Evolutionary conservation across 1,284 basidiomycete species (phyloP), one percentile per base, ranked within the genome.

Genomic region (Athelia sp.): DNA sequence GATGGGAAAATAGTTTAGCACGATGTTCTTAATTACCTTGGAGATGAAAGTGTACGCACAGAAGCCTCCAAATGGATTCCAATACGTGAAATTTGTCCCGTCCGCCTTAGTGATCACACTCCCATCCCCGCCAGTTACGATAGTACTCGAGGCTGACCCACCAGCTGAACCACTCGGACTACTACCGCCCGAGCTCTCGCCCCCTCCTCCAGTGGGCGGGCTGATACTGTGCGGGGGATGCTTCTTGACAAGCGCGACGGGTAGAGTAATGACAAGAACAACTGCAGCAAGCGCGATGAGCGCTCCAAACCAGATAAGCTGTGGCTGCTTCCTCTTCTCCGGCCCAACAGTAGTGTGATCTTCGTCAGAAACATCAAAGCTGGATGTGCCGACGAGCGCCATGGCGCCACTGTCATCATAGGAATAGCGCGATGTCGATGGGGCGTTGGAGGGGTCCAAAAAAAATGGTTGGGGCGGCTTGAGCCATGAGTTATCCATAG

Each of bases 1-100:
- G 11, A 22, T 36, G 46, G 35, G 36, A 46, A 45, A 46, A 26
- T 35, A 31, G n/a, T n/a, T 19, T 26, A 15, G 11, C 4, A 47
- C 4, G 22, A 45, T 17, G 3, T 11, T n/a, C 24, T 18, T 8
- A 51, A 52, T n/a, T n/a, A n/a, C n/a, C n/a, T 22, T 36, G 45
- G 15, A 31, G 24, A 14, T 44, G 40, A 43, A 40, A 14, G 46
- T 43, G 35, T 51, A 77, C 74, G 81, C 66, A 81, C 86, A 91
- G 55, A 74, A 76, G 23, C 86, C 85, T 34, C 87, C 87, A 60
- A 85, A 87, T 15, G 73, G 62, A 65, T 90, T 91, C 49, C 70
- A 72, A 65, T 91, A 91, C 2, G 66, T 76, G 66, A 89, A 84
- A 3, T 74, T 79, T 3, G 74, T 65, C 1, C 87, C 87, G 59